These are phyloP conservation scores for Backusella macrospora DNA, from an alignment of 192 early-diverging fungal species.

Conservation along the genomic window DNA sequence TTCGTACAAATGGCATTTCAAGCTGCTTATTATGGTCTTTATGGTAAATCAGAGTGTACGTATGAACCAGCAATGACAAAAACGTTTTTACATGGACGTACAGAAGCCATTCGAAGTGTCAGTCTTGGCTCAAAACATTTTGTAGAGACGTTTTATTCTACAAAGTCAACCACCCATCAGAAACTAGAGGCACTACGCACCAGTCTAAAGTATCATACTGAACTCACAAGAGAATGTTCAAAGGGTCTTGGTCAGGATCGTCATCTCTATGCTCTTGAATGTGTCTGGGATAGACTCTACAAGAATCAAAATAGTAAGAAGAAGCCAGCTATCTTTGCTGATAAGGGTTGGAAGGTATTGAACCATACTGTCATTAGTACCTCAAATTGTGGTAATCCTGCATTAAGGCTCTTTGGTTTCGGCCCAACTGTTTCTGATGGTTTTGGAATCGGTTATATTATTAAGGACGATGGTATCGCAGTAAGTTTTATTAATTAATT, in stretches of 20 bases:
- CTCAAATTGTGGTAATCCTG: conserved; percentile 65
- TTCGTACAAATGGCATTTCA: conserved; percentile 71
- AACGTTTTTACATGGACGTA: conserved; percentile 74
- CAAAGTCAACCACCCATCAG: conserved; percentile 33
- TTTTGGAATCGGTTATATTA: conserved; percentile 86
- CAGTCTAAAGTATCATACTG: conserved; percentile 63
- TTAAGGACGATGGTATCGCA: conserved; percentile 51
- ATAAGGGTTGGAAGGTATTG: conserved; percentile 47
- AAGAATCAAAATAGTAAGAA: conserved; percentile 11
- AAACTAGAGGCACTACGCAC: conserved; percentile 55
- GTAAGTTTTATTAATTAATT: conserved; percentile 32
- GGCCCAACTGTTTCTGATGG: conserved; percentile 78
- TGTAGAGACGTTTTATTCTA: conserved; percentile 65
- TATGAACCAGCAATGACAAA: conserved; percentile 83
- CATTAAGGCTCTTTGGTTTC: conserved; percentile 77
- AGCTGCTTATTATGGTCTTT: conserved; percentile 80
- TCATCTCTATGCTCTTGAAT: conserved; percentile 81
- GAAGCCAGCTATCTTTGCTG: conserved; percentile 46
- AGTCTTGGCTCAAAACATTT: conserved; percentile 64
- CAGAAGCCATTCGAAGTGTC: conserved; percentile 80
- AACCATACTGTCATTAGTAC: conserved; percentile 71
- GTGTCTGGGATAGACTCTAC: conserved; percentile 48
- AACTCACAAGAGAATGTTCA: conserved; percentile 67
- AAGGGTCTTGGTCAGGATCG: conserved; percentile 83
- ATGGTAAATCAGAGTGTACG: conserved; percentile 62